A percentile compares a stretch with the other conserved stretches of the same genome.
phyloP scores from a whole-genome alignment of 352 stramenopile species.

The Globisporangium ultimum region DNA sequence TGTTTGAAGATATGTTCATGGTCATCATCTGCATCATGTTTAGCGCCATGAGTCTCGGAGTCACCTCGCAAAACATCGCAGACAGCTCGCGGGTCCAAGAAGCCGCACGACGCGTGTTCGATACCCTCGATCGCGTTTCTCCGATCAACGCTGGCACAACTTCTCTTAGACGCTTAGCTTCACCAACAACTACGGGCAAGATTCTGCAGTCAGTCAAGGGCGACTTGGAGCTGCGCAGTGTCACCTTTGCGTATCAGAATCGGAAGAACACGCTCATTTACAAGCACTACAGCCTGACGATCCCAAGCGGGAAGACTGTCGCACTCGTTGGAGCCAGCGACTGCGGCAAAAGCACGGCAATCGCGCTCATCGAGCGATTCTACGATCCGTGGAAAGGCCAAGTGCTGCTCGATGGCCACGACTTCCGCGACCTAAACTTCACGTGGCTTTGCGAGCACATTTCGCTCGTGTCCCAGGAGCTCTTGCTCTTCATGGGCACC shows the following conservation, averaged over 20 bases:
- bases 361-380: slow-evolving; percentile 68
- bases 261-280: slow-evolving; percentile 52
- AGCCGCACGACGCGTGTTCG: slow-evolving; percentile 27
- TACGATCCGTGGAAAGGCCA: slow-evolving; percentile 49
- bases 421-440: slow-evolving; percentile 57
- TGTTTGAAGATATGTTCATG: slow-evolving; percentile 74
- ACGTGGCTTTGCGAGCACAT: slow-evolving; percentile 48
- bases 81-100: slow-evolving; percentile 28
- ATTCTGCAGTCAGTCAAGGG: slow-evolving; percentile 18
- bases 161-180: too few species aligned
- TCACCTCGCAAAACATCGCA: slow-evolving; percentile 17
- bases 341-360: slow-evolving; percentile 82
- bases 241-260: slow-evolving; percentile 37
- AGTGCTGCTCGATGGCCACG: slow-evolving; percentile 61
- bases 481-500: slow-evolving; percentile 64
- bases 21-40: slow-evolving; percentile 72
- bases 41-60: slow-evolving; percentile 26
- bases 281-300: slow-evolving; percentile 55
- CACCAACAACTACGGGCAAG: slow-evolving; percentile 6
- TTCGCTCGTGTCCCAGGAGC: slow-evolving; percentile 79
- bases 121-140: slow-evolving; percentile 26
- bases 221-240: slow-evolving; percentile 38
- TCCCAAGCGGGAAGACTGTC: slow-evolving; percentile 53
- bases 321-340: slow-evolving; percentile 84
- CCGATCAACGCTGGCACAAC: slow-evolving; percentile 19